Evolutionary conservation across 2,329 filamentous ascomycete species (phyloP), one percentile per base, ranked within the genome.

Genomic region (Neofusicoccum umdonicola): DNA sequence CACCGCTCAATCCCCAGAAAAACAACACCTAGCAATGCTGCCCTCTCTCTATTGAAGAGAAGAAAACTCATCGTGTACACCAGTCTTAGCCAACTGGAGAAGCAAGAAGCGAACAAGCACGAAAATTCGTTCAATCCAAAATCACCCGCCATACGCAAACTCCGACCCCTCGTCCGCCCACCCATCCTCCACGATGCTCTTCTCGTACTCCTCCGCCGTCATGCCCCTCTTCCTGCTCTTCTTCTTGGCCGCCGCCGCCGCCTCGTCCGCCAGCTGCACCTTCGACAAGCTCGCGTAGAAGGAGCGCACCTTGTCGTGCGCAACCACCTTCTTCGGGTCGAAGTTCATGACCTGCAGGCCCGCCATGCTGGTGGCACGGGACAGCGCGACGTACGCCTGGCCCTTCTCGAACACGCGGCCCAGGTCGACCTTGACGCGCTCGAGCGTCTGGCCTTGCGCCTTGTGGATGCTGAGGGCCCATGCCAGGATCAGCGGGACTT

Each of bases 381-480:
- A 96, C 13, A 99, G 86, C 60, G 95, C 95, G 60, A 99, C 95
- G 73, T 99, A 99, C 5, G 95, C 95, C 77, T 99, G 95, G 0
- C 95, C 95, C 77, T 97, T 97, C 76, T 99, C 95, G 71, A 99
- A 99, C 1, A 97, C 91, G 67, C 87, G 90, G 35, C 92, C 91
- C 0, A 99, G 83, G 74, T 99, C 93, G 31, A 99, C 95, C 73
- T 96, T 96, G 66, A 99, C 95, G 58, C 94, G 85, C 73, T 96
- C 93, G 31, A 97, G 81, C 1, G 94, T 98, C 76, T 98, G 94
- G 1, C 94, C 94, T 75, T 98, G 94, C 0, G 95, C 95, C 79
- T 99, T 99, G 82, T 99, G 95, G 66, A 99, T 99, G 0, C 93
- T 97, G 19, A 99, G 80, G 1, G 95, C 95, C 95, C 95, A 99